A percentile compares a stretch with the other conserved stretches of the same genome.
phyloP scores from a whole-genome alignment of 495 filamentous ascomycete species.

The Hyaloscypha finlandica region DNA sequence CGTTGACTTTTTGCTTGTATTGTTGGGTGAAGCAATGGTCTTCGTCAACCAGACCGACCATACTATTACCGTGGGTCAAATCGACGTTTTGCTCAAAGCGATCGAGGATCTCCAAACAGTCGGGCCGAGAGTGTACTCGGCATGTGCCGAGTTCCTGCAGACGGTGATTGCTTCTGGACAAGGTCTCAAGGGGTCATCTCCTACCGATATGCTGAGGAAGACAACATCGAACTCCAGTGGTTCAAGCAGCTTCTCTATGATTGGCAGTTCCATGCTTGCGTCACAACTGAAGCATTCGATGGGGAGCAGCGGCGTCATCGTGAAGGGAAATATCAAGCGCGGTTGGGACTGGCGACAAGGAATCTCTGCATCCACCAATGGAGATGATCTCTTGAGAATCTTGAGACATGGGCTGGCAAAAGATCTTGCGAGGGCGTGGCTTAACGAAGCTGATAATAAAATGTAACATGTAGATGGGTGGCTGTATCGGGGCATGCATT shows the following conservation, averaged over 20 bases:
- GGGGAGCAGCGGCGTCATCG: constrained; percentile 56
- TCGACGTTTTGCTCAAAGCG: constrained; percentile 74
- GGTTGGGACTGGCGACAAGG: constrained; percentile 87
- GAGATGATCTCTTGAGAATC: constrained; percentile 67
- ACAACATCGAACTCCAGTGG: constrained; percentile 59
- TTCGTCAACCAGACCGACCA: constrained; percentile 56
- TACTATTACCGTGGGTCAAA: constrained; percentile 61
- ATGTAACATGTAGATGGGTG: constrained; percentile 25
- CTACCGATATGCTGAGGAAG: constrained; percentile 67
- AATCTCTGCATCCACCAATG: constrained; percentile 56
- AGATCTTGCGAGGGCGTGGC: constrained; percentile 66
- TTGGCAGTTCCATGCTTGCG: constrained; percentile 71
- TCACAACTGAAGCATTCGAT: constrained; percentile 60
- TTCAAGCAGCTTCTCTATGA: constrained; percentile 63
- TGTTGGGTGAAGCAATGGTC: constrained; percentile 79
- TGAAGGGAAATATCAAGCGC: constrained; percentile 54
- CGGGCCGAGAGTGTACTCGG: constrained; percentile 64
- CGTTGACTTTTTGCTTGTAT: constrained; percentile 79
- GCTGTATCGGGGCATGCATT: constrained; percentile 5
- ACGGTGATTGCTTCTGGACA: constrained; percentile 48
- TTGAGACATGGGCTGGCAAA: constrained; percentile 73
- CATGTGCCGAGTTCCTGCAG: constrained; percentile 71
- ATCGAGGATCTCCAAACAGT: constrained; percentile 83
- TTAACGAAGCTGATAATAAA: constrained; percentile 51
- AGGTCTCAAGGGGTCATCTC: constrained; percentile 54